Evolutionary conservation across 2,329 filamentous ascomycete species (phyloP).

Genomic region (Botryotinia convoluta): DNA sequence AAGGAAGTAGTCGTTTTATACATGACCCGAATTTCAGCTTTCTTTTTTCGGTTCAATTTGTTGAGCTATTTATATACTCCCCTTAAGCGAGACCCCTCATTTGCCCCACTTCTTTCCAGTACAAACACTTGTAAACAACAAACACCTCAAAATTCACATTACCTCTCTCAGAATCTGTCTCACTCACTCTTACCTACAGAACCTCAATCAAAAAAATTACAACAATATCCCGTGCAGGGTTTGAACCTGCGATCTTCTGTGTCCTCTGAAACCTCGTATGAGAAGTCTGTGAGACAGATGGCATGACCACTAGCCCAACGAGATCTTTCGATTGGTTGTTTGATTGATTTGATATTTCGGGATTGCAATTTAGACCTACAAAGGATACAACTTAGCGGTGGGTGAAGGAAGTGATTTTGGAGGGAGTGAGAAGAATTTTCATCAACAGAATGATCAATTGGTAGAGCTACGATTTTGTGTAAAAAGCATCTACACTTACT

Average conservation of each 20-base stretch:
- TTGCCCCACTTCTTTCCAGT: neutral
- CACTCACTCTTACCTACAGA: neutral
- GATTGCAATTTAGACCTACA: fast-evolving
- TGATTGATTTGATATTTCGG: neutral
- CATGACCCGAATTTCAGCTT: neutral
- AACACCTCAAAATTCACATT: neutral
- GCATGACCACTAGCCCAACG: slow-evolving; percentile 18
- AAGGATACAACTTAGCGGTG: fast-evolving
- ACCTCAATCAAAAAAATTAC: neutral
- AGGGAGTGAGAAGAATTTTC: neutral
- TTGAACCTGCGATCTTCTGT: slow-evolving; percentile 19
- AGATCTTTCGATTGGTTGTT: neutral
- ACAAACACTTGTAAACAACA: neutral
- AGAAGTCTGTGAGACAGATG: slow-evolving; percentile 13
- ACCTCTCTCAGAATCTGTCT: fast-evolving
- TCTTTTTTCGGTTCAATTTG: neutral
- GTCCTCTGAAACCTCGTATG: neutral
- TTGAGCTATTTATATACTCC: neutral
- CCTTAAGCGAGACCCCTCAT: neutral
- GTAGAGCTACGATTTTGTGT: neutral
- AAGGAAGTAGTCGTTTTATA: neutral
- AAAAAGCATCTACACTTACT: fast-evolving
- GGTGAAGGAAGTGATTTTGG: neutral
- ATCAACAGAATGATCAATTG: neutral
- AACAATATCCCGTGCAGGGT: slow-evolving; percentile 10